A percentile compares a stretch with the other conserved stretches of the same genome.
Evolutionary conservation across 2,329 filamentous ascomycete species (phyloP).

Genomic region (Lachnellula subtilissima): DNA sequence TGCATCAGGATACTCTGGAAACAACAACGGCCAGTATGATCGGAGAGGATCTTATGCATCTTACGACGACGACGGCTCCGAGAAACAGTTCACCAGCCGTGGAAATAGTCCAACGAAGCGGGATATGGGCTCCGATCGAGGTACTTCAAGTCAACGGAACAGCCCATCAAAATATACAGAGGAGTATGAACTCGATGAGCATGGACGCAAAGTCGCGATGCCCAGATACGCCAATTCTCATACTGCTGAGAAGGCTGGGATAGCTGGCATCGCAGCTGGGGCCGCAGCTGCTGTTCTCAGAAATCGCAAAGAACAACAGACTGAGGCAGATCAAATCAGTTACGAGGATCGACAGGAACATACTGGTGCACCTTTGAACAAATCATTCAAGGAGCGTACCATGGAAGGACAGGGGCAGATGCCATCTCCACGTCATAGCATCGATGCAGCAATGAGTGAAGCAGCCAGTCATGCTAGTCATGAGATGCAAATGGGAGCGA

Average conservation of each 20-base stretch:
- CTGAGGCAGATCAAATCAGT: constrained; percentile 23
- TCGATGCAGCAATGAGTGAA: constrained; percentile 51
- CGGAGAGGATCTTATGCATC: constrained; percentile 31
- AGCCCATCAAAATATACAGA: constrained; percentile 27
- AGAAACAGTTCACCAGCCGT: constrained; percentile 31
- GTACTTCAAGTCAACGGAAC: constrained; percentile 20
- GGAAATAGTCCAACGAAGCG: constrained; percentile 42
- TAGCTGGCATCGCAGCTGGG: constrained; percentile 25
- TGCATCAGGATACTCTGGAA: constrained; percentile 44
- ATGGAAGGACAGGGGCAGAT: constrained; percentile 51
- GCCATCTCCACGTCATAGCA: constrained; percentile 52
- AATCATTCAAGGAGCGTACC: constrained; percentile 62
- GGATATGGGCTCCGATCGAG: constrained; percentile 16
- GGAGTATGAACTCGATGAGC: constrained; percentile 32
- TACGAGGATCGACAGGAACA: constrained; percentile 25
- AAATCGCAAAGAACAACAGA: constrained; percentile 21
- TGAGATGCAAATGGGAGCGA: constrained; percentile 59
- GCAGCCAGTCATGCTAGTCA: constrained; percentile 27
- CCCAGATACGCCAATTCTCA: constrained; percentile 23
- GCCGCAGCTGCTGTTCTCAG: constrained; percentile 28
- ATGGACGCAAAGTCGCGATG: constrained; percentile 31
- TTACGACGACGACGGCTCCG: constrained; percentile 33
- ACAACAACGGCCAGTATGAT: constrained; percentile 35
- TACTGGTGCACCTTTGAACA: constrained; percentile 52
- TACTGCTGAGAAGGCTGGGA: constrained; percentile 24